phyloP scores from a whole-genome alignment of 2,329 filamentous ascomycete genomes.

The Pseudogymnoascus sp. region DNA sequence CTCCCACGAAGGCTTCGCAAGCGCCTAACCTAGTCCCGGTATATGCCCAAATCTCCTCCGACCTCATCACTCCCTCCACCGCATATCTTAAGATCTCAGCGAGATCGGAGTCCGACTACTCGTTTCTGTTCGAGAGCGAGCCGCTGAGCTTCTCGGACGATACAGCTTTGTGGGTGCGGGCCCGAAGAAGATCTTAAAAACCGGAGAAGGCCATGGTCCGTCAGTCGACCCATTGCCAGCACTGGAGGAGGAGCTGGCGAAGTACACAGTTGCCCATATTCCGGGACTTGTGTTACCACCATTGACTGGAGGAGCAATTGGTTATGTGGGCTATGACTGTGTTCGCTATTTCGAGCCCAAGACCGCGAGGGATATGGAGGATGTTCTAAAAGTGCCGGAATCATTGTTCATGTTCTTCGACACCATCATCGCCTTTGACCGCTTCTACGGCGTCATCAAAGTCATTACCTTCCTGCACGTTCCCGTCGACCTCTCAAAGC shows the following conservation, averaged over 20 bases:
- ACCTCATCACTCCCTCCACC: slow-evolving; percentile 88
- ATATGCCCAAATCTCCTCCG: slow-evolving; percentile 79
- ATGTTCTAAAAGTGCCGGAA: slow-evolving; percentile 83
- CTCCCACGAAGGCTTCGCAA: slow-evolving; percentile 42
- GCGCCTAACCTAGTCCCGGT: slow-evolving; percentile 73
- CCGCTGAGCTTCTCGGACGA: slow-evolving; percentile 85
- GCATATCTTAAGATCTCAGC: slow-evolving; percentile 88
- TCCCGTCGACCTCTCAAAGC: slow-evolving; percentile 46
- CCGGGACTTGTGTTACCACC: slow-evolving; percentile 78
- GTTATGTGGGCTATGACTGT: slow-evolving; percentile 96
- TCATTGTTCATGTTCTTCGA: slow-evolving; percentile 96
- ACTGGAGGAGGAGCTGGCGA: slow-evolving; percentile 72
- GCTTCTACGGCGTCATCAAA: slow-evolving; percentile 89
- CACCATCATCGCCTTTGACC: slow-evolving; percentile 88
- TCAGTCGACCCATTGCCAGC: slow-evolving; percentile 76
- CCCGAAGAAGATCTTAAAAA: slow-evolving; percentile 73
- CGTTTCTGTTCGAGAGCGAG: slow-evolving; percentile 93
- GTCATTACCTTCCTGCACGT: slow-evolving; percentile 86
- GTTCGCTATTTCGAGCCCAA: slow-evolving; percentile 97
- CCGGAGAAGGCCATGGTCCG: slow-evolving; percentile 79
- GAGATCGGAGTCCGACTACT: slow-evolving; percentile 68
- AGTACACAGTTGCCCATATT: slow-evolving; percentile 73
- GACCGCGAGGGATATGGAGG: slow-evolving; percentile 82
- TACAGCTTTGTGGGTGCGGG: slow-evolving; percentile 93
- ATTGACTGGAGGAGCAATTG: slow-evolving; percentile 85